Conservation (phyloP, 1,139 yeast genomes). For the Debaryomyces singareniensis region DNA sequence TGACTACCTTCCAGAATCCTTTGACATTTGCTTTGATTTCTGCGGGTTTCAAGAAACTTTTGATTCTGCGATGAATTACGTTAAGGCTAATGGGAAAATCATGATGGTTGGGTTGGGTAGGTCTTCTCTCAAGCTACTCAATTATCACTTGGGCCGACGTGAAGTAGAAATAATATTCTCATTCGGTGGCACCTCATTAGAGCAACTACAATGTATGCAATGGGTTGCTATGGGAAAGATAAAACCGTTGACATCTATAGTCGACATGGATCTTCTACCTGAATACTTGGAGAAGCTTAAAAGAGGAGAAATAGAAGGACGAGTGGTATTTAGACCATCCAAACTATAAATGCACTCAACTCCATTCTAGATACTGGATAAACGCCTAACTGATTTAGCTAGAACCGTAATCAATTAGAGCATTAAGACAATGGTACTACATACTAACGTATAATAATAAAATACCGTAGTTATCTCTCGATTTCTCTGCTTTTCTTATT, state of each 20-base stretch:
- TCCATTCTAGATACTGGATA: neutral
- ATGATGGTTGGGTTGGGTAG: conserved; percentile 41
- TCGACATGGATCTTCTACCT: conserved; percentile 31
- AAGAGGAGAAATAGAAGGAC: conserved; percentile 35
- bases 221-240: conserved; percentile 38
- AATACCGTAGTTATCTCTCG: too few species aligned
- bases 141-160: conserved; percentile 33
- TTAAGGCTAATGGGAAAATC: conserved; percentile 32
- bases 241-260: conserved; percentile 29
- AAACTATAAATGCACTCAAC: conserved; percentile 4
- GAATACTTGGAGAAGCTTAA: conserved; percentile 27
- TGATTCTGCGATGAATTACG: conserved; percentile 26
- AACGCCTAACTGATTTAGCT: too few species aligned
- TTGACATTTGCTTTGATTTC: conserved; percentile 40
- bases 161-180: conserved; percentile 37
- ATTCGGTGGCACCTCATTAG: conserved; percentile 43
- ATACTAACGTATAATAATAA: too few species aligned
- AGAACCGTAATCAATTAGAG: too few species aligned
- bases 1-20: conserved; percentile 23
- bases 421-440: too few species aligned
- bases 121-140: conserved; percentile 22
- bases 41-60: conserved; percentile 38
- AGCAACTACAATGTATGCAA: conserved; percentile 38
- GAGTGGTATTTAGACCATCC: conserved; percentile 37
- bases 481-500: too few species aligned